Evolutionary conservation across 2,329 filamentous ascomycete species (phyloP).

Genomic region (Hypoxylon sp.): DNA sequence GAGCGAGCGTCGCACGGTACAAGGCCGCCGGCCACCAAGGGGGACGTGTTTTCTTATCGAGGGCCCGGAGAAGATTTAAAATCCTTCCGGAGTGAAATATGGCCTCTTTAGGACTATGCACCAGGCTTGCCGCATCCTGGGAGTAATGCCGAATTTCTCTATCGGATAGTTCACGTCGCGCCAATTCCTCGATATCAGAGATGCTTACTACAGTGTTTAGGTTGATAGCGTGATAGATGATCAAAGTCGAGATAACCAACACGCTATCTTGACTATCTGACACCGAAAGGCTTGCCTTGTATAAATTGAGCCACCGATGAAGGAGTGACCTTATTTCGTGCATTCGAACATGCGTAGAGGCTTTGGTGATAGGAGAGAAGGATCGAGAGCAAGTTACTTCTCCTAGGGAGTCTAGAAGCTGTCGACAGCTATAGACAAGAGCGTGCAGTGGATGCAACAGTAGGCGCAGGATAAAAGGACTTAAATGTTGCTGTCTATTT

Average conservation of each 20-base stretch:
- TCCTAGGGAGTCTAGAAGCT: constrained; percentile 17
- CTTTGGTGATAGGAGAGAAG: constrained; percentile 18
- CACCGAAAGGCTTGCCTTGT: constrained; percentile 7
- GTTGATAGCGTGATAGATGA: constrained; percentile 16
- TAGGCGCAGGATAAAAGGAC: constrained; percentile 6
- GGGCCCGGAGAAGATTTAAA: constrained; percentile 7
- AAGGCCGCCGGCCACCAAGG: constrained; percentile 24
- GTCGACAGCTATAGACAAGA: constrained; percentile 17
- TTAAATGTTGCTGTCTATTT: constrained; percentile 7
- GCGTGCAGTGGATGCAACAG: constrained; percentile 16
- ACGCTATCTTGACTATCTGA: not conserved
- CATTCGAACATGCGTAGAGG: constrained; percentile 19
- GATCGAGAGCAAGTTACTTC: constrained; percentile 9
- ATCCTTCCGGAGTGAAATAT: constrained; percentile 15
- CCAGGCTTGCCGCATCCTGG: constrained; percentile 5
- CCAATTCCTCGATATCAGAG: constrained; percentile 17
- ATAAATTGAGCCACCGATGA: constrained; percentile 15
- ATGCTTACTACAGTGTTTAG: constrained; percentile 18
- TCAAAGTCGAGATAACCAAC: constrained; percentile 11
- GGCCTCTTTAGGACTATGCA: constrained; percentile 17
- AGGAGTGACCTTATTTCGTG: constrained; percentile 19
- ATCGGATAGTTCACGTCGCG: constrained; percentile 13
- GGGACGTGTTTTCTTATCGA: constrained; percentile 15
- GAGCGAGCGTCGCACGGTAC: constrained; percentile 11
- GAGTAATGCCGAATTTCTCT: constrained; percentile 3